phyloP scores from a whole-genome alignment of 306 rosid species.

The Lagenaria siceraria region DNA sequence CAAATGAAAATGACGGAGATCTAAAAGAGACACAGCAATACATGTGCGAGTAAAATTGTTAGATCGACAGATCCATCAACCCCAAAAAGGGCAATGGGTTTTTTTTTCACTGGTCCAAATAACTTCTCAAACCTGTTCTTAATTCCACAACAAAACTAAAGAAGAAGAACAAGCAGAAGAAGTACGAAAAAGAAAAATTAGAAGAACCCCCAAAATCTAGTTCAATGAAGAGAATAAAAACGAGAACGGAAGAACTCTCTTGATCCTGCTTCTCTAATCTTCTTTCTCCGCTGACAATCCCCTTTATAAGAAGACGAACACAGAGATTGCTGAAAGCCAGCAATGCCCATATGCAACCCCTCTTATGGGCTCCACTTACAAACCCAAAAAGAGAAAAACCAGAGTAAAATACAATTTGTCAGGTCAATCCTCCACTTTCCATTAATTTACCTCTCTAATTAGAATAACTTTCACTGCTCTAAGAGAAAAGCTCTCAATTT shows the following conservation, averaged over 20 bases:
- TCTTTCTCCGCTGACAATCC: constrained; percentile 7
- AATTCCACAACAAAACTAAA: not conserved
- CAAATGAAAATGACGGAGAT: constrained; percentile 40
- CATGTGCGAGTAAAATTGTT: constrained; percentile 41
- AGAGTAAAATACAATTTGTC: constrained; percentile 7
- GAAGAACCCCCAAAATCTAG: not conserved
- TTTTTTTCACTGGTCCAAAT: not conserved
- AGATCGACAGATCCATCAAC: constrained; percentile 76
- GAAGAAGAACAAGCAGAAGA: not conserved
- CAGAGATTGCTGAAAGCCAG: constrained; percentile 24
- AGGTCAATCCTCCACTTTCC: not conserved
- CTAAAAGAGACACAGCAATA: constrained; percentile 43
- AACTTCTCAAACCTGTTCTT: not conserved
- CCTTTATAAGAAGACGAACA: constrained; percentile 1
- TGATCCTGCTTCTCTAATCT: not conserved
- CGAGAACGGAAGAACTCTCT: not conserved
- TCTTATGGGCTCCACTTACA: constrained; percentile 33
- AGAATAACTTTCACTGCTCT: not conserved
- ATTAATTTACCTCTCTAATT: not conserved
- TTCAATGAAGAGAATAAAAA: not conserved
- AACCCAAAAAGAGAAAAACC: constrained; percentile 15
- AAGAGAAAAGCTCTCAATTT: not conserved
- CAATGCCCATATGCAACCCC: constrained; percentile 32
- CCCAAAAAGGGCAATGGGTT: constrained; percentile 27
- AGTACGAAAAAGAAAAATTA: not conserved